Percentiles rank a stretch among this genome's conserved stretches.
Evolutionary conservation across 202 grass and related monocot species (phyloP).

Genomic region (Carex sylvatica): DNA sequence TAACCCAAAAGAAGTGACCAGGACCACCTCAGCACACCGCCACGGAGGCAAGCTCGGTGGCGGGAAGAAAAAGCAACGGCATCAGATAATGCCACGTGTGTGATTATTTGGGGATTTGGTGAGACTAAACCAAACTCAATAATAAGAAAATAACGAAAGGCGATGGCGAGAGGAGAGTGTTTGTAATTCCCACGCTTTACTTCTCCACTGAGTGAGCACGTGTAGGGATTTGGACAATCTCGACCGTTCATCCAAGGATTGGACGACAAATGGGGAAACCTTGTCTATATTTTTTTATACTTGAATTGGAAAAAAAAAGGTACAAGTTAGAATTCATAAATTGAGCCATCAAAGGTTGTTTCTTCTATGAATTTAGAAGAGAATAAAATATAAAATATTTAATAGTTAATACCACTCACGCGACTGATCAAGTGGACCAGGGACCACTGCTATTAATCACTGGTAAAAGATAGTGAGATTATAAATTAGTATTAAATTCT

Average conservation of each 20-base stretch:
- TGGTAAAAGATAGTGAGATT: neutral
- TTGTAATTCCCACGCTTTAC: neutral
- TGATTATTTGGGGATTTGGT: neutral
- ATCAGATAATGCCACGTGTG: conserved; percentile 3
- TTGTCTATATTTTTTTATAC: too few relatives aligned
- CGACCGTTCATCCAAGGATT: neutral
- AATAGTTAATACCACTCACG: neutral
- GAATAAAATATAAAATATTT: neutral
- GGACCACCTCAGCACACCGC: conserved; percentile 13
- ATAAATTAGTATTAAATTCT: neutral
- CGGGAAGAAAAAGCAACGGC: conserved; percentile 7
- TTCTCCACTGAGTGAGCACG: neutral
- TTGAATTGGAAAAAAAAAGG: too few relatives aligned
- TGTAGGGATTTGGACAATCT: neutral
- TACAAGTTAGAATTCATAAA: too few relatives aligned
- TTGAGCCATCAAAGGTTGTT: neutral
- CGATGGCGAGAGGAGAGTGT: neutral
- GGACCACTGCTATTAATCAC: neutral
- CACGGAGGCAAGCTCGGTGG: neutral
- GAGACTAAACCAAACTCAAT: neutral
- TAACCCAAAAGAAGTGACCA: neutral
- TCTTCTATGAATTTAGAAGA: neutral
- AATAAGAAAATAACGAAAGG: neutral
- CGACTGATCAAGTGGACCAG: neutral
- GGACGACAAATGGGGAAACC: too few relatives aligned